Conservation (phyloP, 2,329 filamentous ascomycete species). For the Sordariomycetes sp. region DNA sequence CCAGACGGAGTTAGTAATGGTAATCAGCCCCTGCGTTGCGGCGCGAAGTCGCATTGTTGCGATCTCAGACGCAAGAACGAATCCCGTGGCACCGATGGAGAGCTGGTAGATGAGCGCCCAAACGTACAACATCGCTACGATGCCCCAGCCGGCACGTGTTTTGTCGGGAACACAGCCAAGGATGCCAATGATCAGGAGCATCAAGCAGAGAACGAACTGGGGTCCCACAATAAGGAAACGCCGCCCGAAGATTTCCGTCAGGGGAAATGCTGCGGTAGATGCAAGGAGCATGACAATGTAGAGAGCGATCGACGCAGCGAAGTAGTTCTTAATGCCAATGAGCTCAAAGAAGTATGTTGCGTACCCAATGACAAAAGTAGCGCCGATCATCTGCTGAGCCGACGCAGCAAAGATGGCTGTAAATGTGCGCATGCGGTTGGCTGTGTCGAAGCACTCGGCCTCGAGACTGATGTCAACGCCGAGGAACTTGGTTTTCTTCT, state of each 20-base stretch:
- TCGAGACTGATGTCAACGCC: constrained; percentile 2
- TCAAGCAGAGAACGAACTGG: constrained; percentile 15
- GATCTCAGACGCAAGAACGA: constrained; percentile 24
- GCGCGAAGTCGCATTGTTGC: constrained; percentile 20
- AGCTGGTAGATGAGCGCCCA: constrained; percentile 26
- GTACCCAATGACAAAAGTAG: constrained; percentile 25
- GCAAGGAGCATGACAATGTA: constrained; percentile 25
- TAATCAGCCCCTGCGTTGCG: constrained; percentile 18
- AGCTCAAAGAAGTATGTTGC: constrained; percentile 20
- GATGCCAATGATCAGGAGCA: constrained; percentile 19
- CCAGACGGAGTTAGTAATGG: constrained; percentile 16
- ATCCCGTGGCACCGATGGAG: constrained; percentile 23
- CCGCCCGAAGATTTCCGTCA: constrained; percentile 20
- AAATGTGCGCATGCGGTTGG: constrained; percentile 21
- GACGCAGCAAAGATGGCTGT: constrained; percentile 21
- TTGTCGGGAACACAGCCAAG: constrained; percentile 16
- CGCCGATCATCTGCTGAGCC: constrained; percentile 25
- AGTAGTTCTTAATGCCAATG: constrained; percentile 21
- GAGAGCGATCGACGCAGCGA: constrained; percentile 18
- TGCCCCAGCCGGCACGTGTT: constrained; percentile 15
- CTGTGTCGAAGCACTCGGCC: constrained; percentile 16
- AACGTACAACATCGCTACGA: constrained; percentile 18
- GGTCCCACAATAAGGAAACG: constrained; percentile 16
- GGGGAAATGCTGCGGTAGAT: constrained; percentile 19
- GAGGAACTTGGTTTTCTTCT: neutral